Percentiles rank a stretch among this genome's conserved stretches.
These are phyloP conservation scores for Clitopilus hobsonii DNA, from an alignment of 768 basidiomycete genomes.

Conservation along the genomic window DNA sequence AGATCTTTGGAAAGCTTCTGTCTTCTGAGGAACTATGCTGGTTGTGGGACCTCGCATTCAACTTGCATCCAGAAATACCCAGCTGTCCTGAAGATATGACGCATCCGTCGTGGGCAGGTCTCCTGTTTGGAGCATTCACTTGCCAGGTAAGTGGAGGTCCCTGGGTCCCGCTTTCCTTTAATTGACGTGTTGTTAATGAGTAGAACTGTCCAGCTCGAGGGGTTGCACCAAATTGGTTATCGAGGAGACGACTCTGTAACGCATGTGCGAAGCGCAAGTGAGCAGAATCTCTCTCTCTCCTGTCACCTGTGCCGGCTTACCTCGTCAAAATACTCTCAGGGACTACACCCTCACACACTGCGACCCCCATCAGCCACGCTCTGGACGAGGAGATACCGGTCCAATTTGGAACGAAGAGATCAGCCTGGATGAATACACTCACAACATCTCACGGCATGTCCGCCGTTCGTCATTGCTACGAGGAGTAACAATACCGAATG, in stretches of 20 bases:
- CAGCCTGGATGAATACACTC: too few relatives aligned
- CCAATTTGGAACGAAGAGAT: too few relatives aligned
- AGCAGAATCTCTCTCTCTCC: too few relatives aligned
- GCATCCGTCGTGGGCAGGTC: conserved; percentile 2
- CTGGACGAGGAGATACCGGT: too few relatives aligned
- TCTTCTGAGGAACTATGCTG: neutral
- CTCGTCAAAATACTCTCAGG: too few relatives aligned
- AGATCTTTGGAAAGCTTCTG: conserved; percentile 12
- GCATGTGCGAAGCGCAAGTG: too few relatives aligned
- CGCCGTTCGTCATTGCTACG: too few relatives aligned
- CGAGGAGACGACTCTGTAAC: neutral
- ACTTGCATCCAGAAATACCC: neutral
- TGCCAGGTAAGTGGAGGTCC: conserved; percentile 3
- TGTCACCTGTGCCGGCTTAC: too few relatives aligned
- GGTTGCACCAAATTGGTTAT: neutral
- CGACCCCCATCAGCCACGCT: too few relatives aligned
- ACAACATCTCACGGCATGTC: too few relatives aligned
- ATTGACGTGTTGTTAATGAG: neutral
- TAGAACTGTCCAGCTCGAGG: neutral
- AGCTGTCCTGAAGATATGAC: conserved; percentile 1
- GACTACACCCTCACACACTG: too few relatives aligned
- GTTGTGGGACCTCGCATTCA: neutral
- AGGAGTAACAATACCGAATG: too few relatives aligned
- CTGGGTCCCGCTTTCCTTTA: neutral
- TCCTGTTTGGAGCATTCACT: conserved; percentile 2